phyloP scores from a whole-genome alignment of 176 grass and related monocot species.

The Cenchrus purpureus region DNA sequence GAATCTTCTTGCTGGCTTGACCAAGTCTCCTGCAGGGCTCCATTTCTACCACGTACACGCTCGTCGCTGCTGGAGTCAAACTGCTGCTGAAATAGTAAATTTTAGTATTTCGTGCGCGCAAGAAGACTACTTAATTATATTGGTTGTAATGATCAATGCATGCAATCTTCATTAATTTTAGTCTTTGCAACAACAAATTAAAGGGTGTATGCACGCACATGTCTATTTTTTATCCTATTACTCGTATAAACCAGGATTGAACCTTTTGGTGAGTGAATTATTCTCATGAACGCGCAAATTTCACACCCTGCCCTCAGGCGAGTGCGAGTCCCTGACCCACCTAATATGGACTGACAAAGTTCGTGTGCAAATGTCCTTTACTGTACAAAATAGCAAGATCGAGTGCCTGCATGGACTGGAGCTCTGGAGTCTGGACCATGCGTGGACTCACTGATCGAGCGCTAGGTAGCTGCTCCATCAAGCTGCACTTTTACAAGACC shows the following conservation, averaged over 20 bases:
- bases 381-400: background rate
- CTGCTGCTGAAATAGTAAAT: background rate
- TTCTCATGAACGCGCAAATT: too few relatives aligned
- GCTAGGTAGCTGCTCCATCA: background rate
- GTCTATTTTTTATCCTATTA: too few relatives aligned
- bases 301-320: too few relatives aligned
- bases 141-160: too few relatives aligned
- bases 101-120: background rate
- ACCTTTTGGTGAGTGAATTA: too few relatives aligned
- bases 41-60: background rate
- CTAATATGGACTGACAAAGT: background rate
- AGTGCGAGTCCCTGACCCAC: background rate
- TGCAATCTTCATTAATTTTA: too few relatives aligned
- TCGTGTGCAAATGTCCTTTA: too few relatives aligned
- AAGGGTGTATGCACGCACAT: too few relatives aligned
- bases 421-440: background rate
- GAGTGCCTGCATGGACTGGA: background rate
- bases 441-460: too few relatives aligned
- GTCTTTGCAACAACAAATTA: too few relatives aligned
- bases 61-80: slow-evolving; percentile 1
- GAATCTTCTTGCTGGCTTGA: slow-evolving; percentile 15
- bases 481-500: background rate
- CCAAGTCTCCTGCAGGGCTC: background rate
- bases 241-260: too few relatives aligned
- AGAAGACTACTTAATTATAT: background rate